phyloP scores from a whole-genome alignment of 139 green algal genomes.

The Picochlorum sp. region DNA sequence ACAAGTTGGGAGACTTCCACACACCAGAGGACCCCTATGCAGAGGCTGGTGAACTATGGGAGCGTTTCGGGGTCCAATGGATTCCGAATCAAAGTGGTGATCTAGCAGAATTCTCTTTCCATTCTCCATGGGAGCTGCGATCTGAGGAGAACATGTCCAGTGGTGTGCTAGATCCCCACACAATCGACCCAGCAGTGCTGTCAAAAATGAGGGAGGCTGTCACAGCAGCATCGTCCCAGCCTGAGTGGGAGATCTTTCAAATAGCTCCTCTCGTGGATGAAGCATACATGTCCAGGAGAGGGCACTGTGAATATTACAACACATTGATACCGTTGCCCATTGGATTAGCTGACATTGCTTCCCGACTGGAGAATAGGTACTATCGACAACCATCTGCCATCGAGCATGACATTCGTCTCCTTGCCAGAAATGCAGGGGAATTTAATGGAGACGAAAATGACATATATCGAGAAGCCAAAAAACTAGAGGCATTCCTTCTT shows the following conservation, averaged over 20 bases:
- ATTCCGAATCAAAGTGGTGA: background rate
- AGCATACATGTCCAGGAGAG: constrained; percentile 2
- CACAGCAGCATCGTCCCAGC: background rate
- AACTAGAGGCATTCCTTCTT: constrained; percentile 16
- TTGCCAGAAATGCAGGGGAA: constrained; percentile 33
- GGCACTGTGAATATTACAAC: constrained; percentile 17
- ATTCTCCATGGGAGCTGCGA: constrained; percentile 41
- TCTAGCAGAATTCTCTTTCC: constrained; percentile 1
- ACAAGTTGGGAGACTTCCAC: background rate
- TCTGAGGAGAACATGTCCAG: constrained; percentile 7
- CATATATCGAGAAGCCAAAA: constrained; percentile 14
- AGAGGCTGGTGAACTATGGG: constrained; percentile 33
- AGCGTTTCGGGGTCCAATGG: constrained; percentile 22
- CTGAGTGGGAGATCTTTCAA: constrained; percentile 16
- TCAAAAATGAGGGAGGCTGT: background rate
- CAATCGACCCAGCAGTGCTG: background rate
- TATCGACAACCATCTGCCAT: constrained; percentile 36
- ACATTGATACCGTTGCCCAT: constrained; percentile 39
- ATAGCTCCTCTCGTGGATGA: constrained; percentile 11
- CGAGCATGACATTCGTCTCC: constrained; percentile 27
- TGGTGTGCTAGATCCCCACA: background rate
- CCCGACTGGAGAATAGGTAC: constrained; percentile 30
- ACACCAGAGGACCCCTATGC: constrained; percentile 27
- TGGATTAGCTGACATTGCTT: constrained; percentile 22
- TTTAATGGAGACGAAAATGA: constrained; percentile 37